Evolutionary conservation across 2,329 filamentous ascomycete genomes (phyloP).

Genomic region (Graphilbum fragrans): DNA sequence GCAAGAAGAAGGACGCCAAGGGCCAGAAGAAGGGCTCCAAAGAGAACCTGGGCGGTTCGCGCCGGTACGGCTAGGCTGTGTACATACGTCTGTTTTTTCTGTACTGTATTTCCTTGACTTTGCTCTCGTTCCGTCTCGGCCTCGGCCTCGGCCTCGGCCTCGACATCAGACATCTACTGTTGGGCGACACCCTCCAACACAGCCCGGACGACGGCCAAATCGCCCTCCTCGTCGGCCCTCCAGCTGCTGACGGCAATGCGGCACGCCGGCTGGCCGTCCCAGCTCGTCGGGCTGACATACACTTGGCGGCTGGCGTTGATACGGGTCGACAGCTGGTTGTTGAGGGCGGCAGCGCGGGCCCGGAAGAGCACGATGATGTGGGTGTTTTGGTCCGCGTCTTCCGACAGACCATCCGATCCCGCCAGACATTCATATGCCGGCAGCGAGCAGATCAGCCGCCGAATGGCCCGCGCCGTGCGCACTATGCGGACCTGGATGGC

Average conservation of each 20-base stretch:
- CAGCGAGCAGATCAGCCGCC: constrained; percentile 48
- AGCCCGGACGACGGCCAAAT: constrained; percentile 50
- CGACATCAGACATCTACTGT: not conserved
- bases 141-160: not conserved
- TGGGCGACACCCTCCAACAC: constrained; percentile 32
- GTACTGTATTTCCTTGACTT: not conserved
- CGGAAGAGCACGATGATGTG: constrained; percentile 66
- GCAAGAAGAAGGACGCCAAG: constrained; percentile 28
- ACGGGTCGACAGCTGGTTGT: constrained; percentile 50
- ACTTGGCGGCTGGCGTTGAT: constrained; percentile 67
- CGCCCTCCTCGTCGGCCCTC: constrained; percentile 58
- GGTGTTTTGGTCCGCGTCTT: constrained; percentile 34
- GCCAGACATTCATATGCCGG: constrained; percentile 57
- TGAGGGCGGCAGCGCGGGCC: constrained; percentile 52
- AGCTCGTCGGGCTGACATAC: constrained; percentile 73
- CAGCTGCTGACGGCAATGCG: constrained; percentile 83
- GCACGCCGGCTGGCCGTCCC: constrained; percentile 61
- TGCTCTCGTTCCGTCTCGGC: not conserved
- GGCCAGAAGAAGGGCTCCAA: constrained; percentile 29
- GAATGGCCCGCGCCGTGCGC: constrained; percentile 54
- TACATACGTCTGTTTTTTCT: too few relatives aligned
- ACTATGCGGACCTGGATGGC: constrained; percentile 64
- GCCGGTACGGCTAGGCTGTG: constrained; percentile 39
- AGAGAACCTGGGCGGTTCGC: constrained; percentile 32
- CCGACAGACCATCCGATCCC: constrained; percentile 7